A percentile compares a stretch with the other conserved stretches of the same genome.
Conservation (phyloP, 768 basidiomycete genomes). For the Boletus rubescentipes region DNA sequence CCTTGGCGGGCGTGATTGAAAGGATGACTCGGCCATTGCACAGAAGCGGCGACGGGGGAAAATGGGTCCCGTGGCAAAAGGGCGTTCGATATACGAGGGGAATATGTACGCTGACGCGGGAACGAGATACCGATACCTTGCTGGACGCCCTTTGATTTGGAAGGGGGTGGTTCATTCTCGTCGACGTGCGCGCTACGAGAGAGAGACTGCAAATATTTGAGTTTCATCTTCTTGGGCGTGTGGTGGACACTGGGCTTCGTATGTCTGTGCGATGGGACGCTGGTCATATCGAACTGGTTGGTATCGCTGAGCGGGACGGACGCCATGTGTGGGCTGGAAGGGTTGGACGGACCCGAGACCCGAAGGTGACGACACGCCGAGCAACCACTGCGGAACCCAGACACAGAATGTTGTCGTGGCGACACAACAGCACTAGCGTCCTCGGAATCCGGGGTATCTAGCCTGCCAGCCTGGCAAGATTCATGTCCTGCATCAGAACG, state of each 20-base stretch:
- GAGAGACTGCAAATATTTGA: neutral
- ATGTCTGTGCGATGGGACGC: neutral
- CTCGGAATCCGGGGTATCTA: conserved; percentile 18
- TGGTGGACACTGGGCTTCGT: neutral
- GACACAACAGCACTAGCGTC: neutral
- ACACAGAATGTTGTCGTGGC: conserved; percentile 7
- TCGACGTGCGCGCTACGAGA: conserved; percentile 5
- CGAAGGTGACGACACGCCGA: conserved; percentile 27
- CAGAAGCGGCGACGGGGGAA: conserved; percentile 3
- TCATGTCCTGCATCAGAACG: neutral
- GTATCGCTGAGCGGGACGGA: neutral
- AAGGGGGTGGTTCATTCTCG: conserved; percentile 20
- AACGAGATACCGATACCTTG: conserved; percentile 10
- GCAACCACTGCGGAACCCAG: conserved; percentile 30
- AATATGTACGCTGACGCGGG: conserved; percentile 13
- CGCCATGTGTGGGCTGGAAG: conserved; percentile 6
- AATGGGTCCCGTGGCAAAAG: neutral
- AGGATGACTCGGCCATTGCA: conserved; percentile 5
- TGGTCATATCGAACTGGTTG: neutral
- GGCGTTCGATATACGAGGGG: conserved; percentile 12
- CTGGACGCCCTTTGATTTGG: neutral
- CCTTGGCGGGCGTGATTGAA: conserved; percentile 10
- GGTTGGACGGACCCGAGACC: conserved; percentile 9
- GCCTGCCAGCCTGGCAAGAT: neutral
- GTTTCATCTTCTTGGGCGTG: conserved; percentile 8